Evolutionary conservation across 352 stramenopile species (phyloP).

Genomic region (Globisporangium megalacanthum): DNA sequence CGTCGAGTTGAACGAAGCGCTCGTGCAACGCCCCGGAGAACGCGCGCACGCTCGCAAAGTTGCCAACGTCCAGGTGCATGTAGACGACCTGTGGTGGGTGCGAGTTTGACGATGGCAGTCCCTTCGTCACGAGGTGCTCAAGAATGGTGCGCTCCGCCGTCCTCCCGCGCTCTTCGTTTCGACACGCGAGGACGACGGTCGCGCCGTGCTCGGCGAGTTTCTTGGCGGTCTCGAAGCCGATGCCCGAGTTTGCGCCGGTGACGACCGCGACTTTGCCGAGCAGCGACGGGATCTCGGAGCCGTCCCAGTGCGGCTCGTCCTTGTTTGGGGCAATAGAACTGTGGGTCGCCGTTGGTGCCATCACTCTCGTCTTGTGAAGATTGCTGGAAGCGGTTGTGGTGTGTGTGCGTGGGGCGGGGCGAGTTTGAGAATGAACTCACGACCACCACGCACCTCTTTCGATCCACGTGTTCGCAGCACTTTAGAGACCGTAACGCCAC

Average conservation of each 20-base stretch:
- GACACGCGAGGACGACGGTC: constrained; percentile 75
- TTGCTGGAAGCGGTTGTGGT: constrained; percentile 1
- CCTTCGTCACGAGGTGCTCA: background rate
- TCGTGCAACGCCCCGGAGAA: constrained; percentile 17
- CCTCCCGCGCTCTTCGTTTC: constrained; percentile 31
- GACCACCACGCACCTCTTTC: too few relatives aligned
- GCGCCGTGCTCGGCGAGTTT: constrained; percentile 48
- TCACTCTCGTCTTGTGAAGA: background rate
- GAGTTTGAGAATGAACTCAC: too few relatives aligned
- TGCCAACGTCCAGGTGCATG: constrained; percentile 20
- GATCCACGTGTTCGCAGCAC: too few relatives aligned
- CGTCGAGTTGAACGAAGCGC: constrained; percentile 35
- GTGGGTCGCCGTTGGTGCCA: constrained; percentile 3
- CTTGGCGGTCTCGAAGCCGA: constrained; percentile 73
- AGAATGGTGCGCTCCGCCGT: constrained; percentile 27
- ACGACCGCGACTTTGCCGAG: constrained; percentile 59
- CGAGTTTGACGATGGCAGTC: constrained; percentile 6
- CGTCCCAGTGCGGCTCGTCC: constrained; percentile 16
- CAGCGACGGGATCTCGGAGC: constrained; percentile 25
- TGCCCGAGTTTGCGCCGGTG: too few relatives aligned
- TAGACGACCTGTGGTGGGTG: constrained; percentile 11
- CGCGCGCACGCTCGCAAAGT: constrained; percentile 13
- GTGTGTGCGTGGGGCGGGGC: too few relatives aligned
- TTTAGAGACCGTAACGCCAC: too few relatives aligned
- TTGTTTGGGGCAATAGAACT: constrained; percentile 14